These are phyloP conservation scores for Fomes fomentarius DNA, from an alignment of 1,284 basidiomycete species.

Conservation along the genomic window DNA sequence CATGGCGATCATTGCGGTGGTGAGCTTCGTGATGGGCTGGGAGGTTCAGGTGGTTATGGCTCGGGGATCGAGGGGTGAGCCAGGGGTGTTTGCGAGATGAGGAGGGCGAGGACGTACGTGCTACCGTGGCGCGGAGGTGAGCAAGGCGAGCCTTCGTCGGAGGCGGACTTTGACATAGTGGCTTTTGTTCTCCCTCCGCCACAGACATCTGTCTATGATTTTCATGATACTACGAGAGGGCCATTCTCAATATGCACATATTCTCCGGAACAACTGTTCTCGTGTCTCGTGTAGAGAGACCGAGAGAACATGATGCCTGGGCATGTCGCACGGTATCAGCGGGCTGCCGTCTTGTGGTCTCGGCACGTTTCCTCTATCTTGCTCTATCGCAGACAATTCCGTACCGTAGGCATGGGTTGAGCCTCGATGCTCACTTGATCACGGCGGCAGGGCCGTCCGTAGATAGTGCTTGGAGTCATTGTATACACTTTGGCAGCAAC, in stretches of 20 bases:
- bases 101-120: constrained; percentile 4
- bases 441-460: too few relatives aligned
- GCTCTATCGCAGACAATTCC: neutral
- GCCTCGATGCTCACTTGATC: neutral
- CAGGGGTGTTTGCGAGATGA: constrained; percentile 3
- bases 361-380: constrained; percentile 1
- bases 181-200: neutral
- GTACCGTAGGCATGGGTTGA: neutral
- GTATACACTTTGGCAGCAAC: too few relatives aligned
- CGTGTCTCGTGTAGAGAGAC: too few relatives aligned
- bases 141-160: constrained; percentile 1
- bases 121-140: neutral
- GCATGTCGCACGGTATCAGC: neutral
- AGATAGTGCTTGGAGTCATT: neutral
- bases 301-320: neutral
- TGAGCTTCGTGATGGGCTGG: constrained; percentile 30
- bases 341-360: neutral
- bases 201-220: neutral
- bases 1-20: constrained; percentile 26
- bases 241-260: too few relatives aligned
- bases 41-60: constrained; percentile 27
- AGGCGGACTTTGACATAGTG: neutral
- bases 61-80: constrained; percentile 10
- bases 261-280: too few relatives aligned
- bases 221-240: too few relatives aligned